Conservation (phyloP, 306 rosid genomes). For the Biancaea sappan region DNA sequence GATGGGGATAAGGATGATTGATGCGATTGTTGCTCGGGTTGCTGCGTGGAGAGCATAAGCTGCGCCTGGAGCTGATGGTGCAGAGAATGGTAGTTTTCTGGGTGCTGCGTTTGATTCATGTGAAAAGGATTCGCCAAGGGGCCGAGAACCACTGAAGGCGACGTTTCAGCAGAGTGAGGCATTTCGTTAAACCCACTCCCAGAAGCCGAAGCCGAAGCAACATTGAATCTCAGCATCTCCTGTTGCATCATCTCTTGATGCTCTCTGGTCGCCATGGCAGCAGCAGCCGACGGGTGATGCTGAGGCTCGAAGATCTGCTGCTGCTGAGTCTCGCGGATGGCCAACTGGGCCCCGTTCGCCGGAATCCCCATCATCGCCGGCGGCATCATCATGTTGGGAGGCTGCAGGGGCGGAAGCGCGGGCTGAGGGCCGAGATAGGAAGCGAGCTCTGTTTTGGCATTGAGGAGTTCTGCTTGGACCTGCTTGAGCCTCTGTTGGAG, state of each 20-base stretch:
- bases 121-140: constrained; percentile 35
- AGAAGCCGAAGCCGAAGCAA: constrained; percentile 28
- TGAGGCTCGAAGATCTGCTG: constrained; percentile 42
- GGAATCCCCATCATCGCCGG: constrained; percentile 38
- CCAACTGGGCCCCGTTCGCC: constrained; percentile 15
- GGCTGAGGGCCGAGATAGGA: background rate
- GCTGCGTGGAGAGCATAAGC: constrained; percentile 48
- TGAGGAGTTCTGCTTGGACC: constrained; percentile 30
- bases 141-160: constrained; percentile 51
- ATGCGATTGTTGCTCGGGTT: background rate
- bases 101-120: constrained; percentile 23
- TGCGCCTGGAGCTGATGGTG: constrained; percentile 51
- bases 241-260: constrained; percentile 45
- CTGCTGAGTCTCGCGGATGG: constrained; percentile 39
- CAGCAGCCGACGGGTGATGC: constrained; percentile 50
- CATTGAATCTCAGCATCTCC: constrained; percentile 36
- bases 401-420: background rate
- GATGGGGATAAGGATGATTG: constrained; percentile 15
- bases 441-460: constrained; percentile 38
- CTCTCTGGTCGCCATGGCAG: constrained; percentile 35
- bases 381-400: constrained; percentile 31
- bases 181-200: constrained; percentile 42
- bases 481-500: constrained; percentile 33
- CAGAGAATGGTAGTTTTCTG: constrained; percentile 11
- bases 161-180: constrained; percentile 8